phyloP scores from a whole-genome alignment of 202 grass and related monocot genomes.

The Eragrostis tef region DNA sequence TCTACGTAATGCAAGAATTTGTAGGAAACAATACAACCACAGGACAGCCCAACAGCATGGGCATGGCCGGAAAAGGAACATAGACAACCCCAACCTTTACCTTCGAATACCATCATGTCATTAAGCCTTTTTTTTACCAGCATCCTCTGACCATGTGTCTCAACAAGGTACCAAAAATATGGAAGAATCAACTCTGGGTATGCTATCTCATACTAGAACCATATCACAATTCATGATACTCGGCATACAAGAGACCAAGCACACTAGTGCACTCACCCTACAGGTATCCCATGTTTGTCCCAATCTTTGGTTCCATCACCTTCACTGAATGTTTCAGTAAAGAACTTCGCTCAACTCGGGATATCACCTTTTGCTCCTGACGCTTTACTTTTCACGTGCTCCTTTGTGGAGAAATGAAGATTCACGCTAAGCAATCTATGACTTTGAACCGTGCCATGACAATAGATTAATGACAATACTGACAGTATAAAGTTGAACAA shows the following conservation, averaged over 20 bases:
- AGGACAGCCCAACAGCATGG: not conserved
- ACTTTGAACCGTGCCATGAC: not conserved
- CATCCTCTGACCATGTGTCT: no score
- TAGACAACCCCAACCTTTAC: no score
- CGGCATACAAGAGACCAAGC: conserved; percentile 34
- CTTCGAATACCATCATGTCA: no score
- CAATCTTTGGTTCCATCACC: not conserved
- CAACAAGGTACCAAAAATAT: not conserved
- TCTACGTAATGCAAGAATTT: not conserved
- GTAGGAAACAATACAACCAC: not conserved
- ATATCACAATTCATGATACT: no score
- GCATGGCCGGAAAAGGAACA: no score
- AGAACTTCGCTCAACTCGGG: not conserved
- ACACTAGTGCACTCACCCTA: conserved; percentile 59
- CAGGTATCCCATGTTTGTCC: conserved; percentile 43
- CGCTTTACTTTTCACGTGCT: not conserved
- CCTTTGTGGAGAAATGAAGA: not conserved
- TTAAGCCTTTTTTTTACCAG: no score
- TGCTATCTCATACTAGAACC: not conserved
- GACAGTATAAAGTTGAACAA: not conserved
- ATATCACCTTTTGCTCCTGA: not conserved
- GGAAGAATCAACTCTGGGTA: not conserved
- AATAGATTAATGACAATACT: not conserved
- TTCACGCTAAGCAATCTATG: not conserved
- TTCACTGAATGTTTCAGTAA: not conserved